A percentile compares a stretch with the other conserved stretches of the same genome.
Conservation (phyloP, 208 protist species). For the Crithidia expoeki region DNA sequence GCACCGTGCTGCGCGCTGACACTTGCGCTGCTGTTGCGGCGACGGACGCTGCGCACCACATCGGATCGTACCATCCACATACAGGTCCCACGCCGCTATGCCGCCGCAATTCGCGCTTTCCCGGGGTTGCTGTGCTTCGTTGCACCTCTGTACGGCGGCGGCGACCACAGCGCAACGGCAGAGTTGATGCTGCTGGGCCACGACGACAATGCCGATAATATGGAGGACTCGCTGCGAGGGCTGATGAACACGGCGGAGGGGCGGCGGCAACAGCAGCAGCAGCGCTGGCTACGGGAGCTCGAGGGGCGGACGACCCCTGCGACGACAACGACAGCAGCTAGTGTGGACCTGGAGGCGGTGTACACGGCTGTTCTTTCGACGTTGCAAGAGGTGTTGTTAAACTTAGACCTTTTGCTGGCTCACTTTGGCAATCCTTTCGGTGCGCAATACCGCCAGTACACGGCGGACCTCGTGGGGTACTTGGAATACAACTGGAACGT, state of each 20-base stretch:
- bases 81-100: conserved; percentile 18
- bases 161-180: background rate
- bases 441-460: conserved; percentile 47
- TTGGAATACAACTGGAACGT: conserved; percentile 13
- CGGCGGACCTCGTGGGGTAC: conserved; percentile 37
- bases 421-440: conserved; percentile 42
- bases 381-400: conserved; percentile 30
- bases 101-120: conserved; percentile 13
- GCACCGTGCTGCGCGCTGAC: conserved; percentile 17
- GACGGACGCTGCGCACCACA: conserved; percentile 19
- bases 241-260: background rate
- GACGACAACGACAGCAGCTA: background rate
- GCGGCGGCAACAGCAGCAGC: background rate
- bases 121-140: background rate
- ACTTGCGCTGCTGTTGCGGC: conserved; percentile 19
- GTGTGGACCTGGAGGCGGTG: conserved; percentile 15
- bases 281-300: background rate
- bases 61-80: conserved; percentile 18
- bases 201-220: background rate
- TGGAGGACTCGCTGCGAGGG: background rate
- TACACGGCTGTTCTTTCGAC: conserved; percentile 21
- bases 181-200: conserved; percentile 1
- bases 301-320: too few relatives aligned
- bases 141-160: conserved; percentile 7
- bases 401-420: conserved; percentile 35